Conservation (phyloP, 176 grass and related monocot genomes). For the Rhynchospora breviuscula region DNA sequence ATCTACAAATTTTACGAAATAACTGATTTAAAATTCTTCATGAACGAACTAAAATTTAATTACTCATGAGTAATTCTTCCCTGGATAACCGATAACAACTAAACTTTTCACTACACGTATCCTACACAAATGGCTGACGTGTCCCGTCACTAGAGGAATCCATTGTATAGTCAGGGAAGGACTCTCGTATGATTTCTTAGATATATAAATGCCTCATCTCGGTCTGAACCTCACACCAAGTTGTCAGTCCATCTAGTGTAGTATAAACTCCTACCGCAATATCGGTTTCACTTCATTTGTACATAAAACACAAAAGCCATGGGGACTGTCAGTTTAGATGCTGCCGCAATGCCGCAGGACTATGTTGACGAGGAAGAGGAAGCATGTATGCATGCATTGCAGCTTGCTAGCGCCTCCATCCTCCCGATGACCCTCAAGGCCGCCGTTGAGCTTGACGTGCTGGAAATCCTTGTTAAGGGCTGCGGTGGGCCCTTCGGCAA, state of each 20-base stretch:
- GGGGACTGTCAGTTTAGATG: slow-evolving; percentile 34
- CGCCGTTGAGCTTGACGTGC: slow-evolving; percentile 70
- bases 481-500: not conserved
- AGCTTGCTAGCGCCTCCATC: slow-evolving; percentile 59
- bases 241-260: not conserved
- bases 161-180: too few relatives aligned
- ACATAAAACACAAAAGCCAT: slow-evolving; percentile 7
- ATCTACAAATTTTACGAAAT: too few relatives aligned
- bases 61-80: too few relatives aligned
- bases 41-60: too few relatives aligned
- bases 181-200: too few relatives aligned
- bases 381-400: slow-evolving; percentile 65
- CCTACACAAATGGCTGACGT: too few relatives aligned
- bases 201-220: not conserved
- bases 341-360: not conserved
- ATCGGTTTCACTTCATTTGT: not conserved
- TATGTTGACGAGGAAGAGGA: slow-evolving; percentile 53
- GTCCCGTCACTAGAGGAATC: too few relatives aligned
- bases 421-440: slow-evolving; percentile 90
- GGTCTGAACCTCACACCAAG: not conserved
- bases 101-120: too few relatives aligned
- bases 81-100: too few relatives aligned
- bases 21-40: too few relatives aligned
- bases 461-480: slow-evolving; percentile 39
- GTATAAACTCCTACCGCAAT: not conserved